Evolutionary conservation across 2,329 filamentous ascomycete species (phyloP), one percentile per base, ranked within the genome.

Genomic region (Arthrocladium fulminans): DNA sequence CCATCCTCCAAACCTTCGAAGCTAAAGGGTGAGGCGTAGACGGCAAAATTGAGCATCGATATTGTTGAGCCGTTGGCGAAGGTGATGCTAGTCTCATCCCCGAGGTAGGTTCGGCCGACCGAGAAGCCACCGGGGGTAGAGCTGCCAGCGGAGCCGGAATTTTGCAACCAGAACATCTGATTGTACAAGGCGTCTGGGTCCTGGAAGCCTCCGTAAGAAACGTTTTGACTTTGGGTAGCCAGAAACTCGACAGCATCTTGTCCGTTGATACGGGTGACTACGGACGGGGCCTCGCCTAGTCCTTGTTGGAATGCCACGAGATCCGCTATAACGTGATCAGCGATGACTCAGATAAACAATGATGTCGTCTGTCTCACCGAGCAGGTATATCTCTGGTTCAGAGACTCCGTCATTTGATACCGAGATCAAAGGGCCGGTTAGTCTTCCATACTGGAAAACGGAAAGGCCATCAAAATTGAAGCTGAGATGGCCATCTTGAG

Each of bases 401-500:
- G 20, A 23, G 7, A 17, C 19, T 4, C 39, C 39, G 22, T 42
- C 24, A 9, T 32, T 20, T 12, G 30, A 45, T 10, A 30, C 22
- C 15, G 27, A 45, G 10, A 84, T 64, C 9, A 74, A 27, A 15
- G 17, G 70, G 57, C 80, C 68, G 3, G 72, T 65, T 54, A 79
- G 74, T 2, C 76, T 75, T n/a, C 72, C 63, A 57, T 73, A 79
- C 2, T 68, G 65, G 45, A 83, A 80, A 7, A 64, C 54, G 1
- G 48, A 47, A 19, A 58, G 50, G 1, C 61, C 62, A 45, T 63
- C 64, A n/a, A 60, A 47, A 2, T 51, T 30, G 19, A 61, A 54
- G 12, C 6, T 39, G 15, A 68, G 55, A 58, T 86, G 82, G 1
- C 80, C 79, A 58, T 86, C 81, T 55, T 84, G 79, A 3, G 76